Conservation (phyloP, 129 eudicot genomes). For the Helichrysum umbraculigerum region DNA sequence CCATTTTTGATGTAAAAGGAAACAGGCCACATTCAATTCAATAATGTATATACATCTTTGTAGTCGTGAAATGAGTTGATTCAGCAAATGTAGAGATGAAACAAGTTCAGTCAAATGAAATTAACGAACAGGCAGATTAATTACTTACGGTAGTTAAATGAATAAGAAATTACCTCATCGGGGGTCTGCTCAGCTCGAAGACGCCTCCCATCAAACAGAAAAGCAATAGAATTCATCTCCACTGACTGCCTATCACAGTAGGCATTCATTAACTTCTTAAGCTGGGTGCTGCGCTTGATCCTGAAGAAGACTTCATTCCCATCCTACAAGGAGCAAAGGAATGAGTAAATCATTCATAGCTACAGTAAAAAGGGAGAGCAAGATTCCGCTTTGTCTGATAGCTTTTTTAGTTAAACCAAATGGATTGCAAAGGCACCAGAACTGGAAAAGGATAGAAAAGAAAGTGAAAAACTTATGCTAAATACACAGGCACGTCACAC, state of each 20-base stretch:
- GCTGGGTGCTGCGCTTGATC: slow-evolving; percentile 66
- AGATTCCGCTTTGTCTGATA: background rate
- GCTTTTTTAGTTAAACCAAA: background rate
- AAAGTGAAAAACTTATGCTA: background rate
- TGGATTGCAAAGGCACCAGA: background rate
- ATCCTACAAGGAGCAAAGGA: slow-evolving; percentile 43
- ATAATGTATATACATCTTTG: background rate
- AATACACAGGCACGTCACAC: background rate
- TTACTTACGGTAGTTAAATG: background rate
- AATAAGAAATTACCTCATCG: slow-evolving; percentile 51
- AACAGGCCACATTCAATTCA: background rate
- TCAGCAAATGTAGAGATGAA: background rate
- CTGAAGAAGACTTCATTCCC: slow-evolving; percentile 75
- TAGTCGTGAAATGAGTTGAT: background rate
- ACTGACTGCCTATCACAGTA: slow-evolving; percentile 66
- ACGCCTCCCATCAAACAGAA: slow-evolving; percentile 71
- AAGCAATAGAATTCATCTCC: slow-evolving; percentile 55
- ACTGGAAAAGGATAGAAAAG: background rate
- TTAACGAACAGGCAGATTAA: background rate
- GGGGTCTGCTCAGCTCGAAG: slow-evolving; percentile 78
- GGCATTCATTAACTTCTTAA: slow-evolving; percentile 65
- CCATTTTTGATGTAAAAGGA: background rate
- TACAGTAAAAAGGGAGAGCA: background rate
- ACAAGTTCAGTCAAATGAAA: background rate
- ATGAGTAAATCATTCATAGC: background rate